Base-by-base conservation (phyloP, 2,329 filamentous ascomycete genomes). In the Neospermospora avenae region DNA sequence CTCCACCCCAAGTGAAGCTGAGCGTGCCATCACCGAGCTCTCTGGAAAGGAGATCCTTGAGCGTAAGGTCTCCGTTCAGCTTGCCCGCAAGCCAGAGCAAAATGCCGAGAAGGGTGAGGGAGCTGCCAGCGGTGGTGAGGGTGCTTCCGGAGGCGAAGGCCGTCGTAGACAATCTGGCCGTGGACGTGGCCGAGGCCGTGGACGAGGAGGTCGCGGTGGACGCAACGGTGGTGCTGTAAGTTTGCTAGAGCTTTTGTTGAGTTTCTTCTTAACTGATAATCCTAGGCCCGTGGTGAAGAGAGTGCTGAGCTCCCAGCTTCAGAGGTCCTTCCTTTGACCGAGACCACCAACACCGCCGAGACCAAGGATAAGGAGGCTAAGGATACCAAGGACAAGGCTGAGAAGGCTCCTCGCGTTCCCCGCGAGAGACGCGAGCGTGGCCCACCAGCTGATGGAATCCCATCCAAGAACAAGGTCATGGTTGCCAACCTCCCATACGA, bases 381-480 rank as follows among this genome's bases (percentile, higher is more conserved):
- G 76, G 64, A 70, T 51, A 45, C 57, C 16, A 74, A 78, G 64
- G 76, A 74, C 54, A 80, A 61, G 57, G 63, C 70, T 63, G 58
- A 64, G 53, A 63, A 65, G 55, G 59, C 55, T 42, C 74, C 77
- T 71, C 82, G 82, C 64, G 76, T 78, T 71, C 78, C 79, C 71
- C 83, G 83, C 72, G 82, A 86, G 80, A 82, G 84, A 71, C 82
- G 85, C 70, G 84, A 97, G 85, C 93, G 95, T 77, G 95, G 95
- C 66, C 95, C 95, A 67, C 95, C 95, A 63, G 93, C 96, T 77
- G 93, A 99, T 76, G 95, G 95, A 70, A 91, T 99, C 73, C 89
- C 95, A 68, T 98, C 93, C 78, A 97, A 97, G 88, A 98, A 90
- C 78, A 99, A 99, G 89, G 91, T 99, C 80, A 99, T 99, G 95